These are phyloP conservation scores for Nothomitra cinnamomea DNA, from an alignment of 2,329 filamentous ascomycete species.

Conservation along the genomic window DNA sequence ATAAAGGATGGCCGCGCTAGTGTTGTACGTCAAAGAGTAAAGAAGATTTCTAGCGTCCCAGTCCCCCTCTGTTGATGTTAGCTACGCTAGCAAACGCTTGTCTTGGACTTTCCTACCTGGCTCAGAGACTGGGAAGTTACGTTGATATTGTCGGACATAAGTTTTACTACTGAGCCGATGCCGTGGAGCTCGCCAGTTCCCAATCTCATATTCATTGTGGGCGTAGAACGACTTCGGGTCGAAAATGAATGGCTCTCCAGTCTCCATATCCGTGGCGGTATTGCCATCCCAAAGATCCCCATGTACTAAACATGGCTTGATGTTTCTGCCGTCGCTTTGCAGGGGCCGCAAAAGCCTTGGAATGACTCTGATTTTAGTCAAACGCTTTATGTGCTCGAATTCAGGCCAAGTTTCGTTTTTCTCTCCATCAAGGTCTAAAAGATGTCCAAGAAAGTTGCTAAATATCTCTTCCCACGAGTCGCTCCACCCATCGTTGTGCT, in stretches of 20 bases:
- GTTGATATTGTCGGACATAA: too few relatives aligned
- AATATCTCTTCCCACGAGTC: conserved; percentile 14
- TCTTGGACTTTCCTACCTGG: too few relatives aligned
- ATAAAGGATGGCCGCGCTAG: too few relatives aligned
- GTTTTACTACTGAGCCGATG: too few relatives aligned
- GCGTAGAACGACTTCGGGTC: too few relatives aligned
- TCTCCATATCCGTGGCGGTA: conserved; percentile 3
- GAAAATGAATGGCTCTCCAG: background rate
- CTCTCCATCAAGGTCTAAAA: conserved; percentile 8
- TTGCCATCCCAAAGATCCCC: conserved; percentile 20
- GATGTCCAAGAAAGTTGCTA: background rate
- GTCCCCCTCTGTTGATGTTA: too few relatives aligned
- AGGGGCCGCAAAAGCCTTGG: conserved; percentile 20
- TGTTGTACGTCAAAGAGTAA: too few relatives aligned
- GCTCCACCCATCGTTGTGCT: conserved; percentile 9
- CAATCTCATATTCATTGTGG: too few relatives aligned
- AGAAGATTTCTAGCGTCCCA: too few relatives aligned
- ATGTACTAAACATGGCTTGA: conserved; percentile 18
- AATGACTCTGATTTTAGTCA: conserved; percentile 16
- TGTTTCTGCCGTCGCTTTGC: conserved; percentile 15
- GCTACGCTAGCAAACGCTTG: too few relatives aligned
- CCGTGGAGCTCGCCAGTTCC: too few relatives aligned
- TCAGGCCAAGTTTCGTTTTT: conserved; percentile 9
- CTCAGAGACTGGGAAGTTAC: too few relatives aligned
- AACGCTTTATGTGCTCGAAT: conserved; percentile 7